phyloP scores from a whole-genome alignment of 768 basidiomycete genomes.

The Lactarius akahatsu region DNA sequence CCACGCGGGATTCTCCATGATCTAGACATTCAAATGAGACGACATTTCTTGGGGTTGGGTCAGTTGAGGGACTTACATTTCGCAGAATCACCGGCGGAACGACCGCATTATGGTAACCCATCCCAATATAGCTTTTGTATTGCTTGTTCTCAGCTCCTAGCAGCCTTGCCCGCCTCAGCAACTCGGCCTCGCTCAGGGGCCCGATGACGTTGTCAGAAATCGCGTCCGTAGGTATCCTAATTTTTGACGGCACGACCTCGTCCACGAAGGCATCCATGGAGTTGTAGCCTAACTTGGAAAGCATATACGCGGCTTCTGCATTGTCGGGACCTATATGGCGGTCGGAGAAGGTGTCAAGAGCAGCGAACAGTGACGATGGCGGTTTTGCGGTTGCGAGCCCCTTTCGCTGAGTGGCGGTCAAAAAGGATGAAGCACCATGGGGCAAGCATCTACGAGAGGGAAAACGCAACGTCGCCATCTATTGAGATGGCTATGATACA shows the following conservation, averaged over 20 bases:
- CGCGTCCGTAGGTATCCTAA: conserved; percentile 62
- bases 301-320: conserved; percentile 79
- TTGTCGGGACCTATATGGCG: conserved; percentile 93
- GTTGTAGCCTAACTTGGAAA: conserved; percentile 76
- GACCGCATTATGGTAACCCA: conserved; percentile 95
- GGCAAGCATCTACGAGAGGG: conserved; percentile 26
- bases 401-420: conserved; percentile 33
- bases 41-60: neutral
- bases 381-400: conserved; percentile 62
- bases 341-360: conserved; percentile 86
- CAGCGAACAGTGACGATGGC: conserved; percentile 67
- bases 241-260: conserved; percentile 77
- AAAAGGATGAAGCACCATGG: conserved; percentile 17
- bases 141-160: conserved; percentile 77
- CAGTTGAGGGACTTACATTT: conserved; percentile 54
- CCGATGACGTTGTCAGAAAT: conserved; percentile 70
- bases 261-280: conserved; percentile 87
- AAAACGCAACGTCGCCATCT: conserved; percentile 26
- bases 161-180: conserved; percentile 69
- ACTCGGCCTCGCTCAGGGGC: conserved; percentile 82
- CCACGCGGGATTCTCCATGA: conserved; percentile 97
- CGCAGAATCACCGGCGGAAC: conserved; percentile 95
- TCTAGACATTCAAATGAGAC: conserved; percentile 40
- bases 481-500: neutral
- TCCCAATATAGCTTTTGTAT: conserved; percentile 93